phyloP scores from a whole-genome alignment of 108 stramenopile genomes.

The Epipyxis sp. region DNA sequence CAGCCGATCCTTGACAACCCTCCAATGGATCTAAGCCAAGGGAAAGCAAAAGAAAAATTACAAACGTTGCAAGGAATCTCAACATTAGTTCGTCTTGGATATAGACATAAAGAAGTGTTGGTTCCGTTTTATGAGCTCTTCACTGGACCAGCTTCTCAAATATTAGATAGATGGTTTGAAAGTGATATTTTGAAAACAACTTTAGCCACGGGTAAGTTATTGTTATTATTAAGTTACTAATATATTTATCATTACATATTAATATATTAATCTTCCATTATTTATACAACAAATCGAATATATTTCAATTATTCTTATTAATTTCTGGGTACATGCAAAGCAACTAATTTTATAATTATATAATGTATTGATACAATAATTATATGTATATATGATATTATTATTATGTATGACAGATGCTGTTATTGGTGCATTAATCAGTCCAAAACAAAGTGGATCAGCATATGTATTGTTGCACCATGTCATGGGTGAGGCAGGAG shows the following conservation, averaged over 20 bases:
- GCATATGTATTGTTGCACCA: constrained; percentile 55
- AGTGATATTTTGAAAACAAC: constrained; percentile 49
- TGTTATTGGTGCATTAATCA: constrained; percentile 44
- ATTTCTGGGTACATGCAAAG: too few relatives aligned
- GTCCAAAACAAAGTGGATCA: constrained; percentile 34
- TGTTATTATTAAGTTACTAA: too few relatives aligned
- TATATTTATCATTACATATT: too few relatives aligned
- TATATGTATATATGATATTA: too few relatives aligned
- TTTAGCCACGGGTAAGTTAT: too few relatives aligned
- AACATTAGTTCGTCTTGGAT: not conserved
- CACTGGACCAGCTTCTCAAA: constrained; percentile 36
- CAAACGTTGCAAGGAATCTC: not conserved
- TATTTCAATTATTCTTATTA: too few relatives aligned
- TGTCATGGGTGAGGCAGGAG: constrained; percentile 49
- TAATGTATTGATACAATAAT: too few relatives aligned
- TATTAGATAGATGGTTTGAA: constrained; percentile 52
- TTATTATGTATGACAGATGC: too few relatives aligned
- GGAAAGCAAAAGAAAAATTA: not conserved
- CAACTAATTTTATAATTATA: too few relatives aligned
- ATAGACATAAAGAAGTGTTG: not conserved
- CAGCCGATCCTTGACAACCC: constrained; percentile 38
- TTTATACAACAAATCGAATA: too few relatives aligned
- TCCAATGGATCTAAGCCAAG: constrained; percentile 16
- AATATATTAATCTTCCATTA: too few relatives aligned
- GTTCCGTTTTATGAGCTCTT: constrained; percentile 43